phyloP scores from a whole-genome alignment of 2,329 filamentous ascomycete genomes.

The Diaporthe sp. region DNA sequence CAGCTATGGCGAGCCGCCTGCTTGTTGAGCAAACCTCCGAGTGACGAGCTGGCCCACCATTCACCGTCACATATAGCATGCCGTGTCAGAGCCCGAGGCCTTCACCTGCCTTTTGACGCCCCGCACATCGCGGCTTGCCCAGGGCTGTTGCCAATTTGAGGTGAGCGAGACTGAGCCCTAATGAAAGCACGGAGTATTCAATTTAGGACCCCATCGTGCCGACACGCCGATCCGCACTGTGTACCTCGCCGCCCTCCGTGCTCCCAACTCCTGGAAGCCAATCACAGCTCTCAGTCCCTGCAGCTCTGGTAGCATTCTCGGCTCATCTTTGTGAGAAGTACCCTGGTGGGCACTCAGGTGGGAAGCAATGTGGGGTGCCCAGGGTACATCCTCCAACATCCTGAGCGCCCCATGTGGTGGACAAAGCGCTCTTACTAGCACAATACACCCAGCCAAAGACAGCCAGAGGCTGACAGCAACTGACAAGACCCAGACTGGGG shows the following conservation, averaged over 20 bases:
- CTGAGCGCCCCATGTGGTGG: constrained; percentile 26
- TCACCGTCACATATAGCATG: neutral
- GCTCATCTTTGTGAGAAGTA: constrained; percentile 22
- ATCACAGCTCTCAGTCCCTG: constrained; percentile 10
- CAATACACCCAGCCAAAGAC: neutral
- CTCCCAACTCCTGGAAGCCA: constrained; percentile 13
- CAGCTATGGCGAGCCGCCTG: neutral
- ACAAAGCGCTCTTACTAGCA: constrained; percentile 23
- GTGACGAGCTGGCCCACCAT: constrained; percentile 7
- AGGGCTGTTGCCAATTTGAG: neutral
- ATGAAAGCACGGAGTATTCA: constrained; percentile 24
- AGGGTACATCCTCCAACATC: constrained; percentile 19
- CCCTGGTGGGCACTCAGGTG: neutral
- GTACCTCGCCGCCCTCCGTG: neutral
- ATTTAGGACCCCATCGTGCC: neutral
- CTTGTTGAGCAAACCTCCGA: neutral
- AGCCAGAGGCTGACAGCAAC: neutral
- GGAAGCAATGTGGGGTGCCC: constrained; percentile 14
- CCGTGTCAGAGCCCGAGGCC: neutral
- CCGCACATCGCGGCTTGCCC: neutral
- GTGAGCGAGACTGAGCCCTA: constrained; percentile 15
- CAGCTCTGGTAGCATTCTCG: constrained; percentile 27
- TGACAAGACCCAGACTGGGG: neutral
- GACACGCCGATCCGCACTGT: constrained; percentile 13
- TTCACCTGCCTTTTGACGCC: neutral